Evolutionary conservation across 2,329 filamentous ascomycete species (phyloP), one percentile per base, ranked within the genome.

Genomic region (Verticillium longisporum): DNA sequence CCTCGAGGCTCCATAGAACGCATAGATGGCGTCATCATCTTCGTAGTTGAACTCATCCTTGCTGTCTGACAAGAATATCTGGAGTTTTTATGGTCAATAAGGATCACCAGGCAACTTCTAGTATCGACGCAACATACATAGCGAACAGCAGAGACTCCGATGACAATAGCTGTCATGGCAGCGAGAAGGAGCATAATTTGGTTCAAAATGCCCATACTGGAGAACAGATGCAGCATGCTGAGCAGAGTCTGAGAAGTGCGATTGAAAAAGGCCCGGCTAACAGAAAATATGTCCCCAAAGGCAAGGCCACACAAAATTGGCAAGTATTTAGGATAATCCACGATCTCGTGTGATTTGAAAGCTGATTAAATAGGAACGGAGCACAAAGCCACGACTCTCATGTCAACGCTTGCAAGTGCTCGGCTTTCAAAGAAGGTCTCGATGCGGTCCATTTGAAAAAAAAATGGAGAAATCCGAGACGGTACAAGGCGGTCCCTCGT

Each of bases 161-260:
- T 58, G 18, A 58, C 62, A 45, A 64, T 36, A 13, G 60, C 64
- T 58, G 62, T 63, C 2, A 65, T 55, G 31, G 62, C 62, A 11
- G 62, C 63, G 10, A 65, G 58, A 31, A 60, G 45, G 37, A 63
- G 33, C 2, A 65, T 55, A 41, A 64, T 37, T 6, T 56, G 34
- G 14, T 60, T 63, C 34, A 60, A 21, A 41, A 55, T 59, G 18
- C 57, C 58, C 61, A 58, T 64, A 50, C 57, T 56, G 21, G 55
- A 37, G 55, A 65, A 61, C 56, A 62, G 64, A 53, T 61, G 62
- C 59, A 65, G 57, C 63, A 65, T 65, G 7, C 57, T 57, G 61
- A 34, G 18, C 18, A 21, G 3, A 26, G 26, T 26, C 26, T 26
- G 26, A 26, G 26, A 3, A 4, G 26, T 26, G 26, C 26, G 26